Evolutionary conservation across 306 rosid genomes (phyloP).

Genomic region (Canavalia gladiata): DNA sequence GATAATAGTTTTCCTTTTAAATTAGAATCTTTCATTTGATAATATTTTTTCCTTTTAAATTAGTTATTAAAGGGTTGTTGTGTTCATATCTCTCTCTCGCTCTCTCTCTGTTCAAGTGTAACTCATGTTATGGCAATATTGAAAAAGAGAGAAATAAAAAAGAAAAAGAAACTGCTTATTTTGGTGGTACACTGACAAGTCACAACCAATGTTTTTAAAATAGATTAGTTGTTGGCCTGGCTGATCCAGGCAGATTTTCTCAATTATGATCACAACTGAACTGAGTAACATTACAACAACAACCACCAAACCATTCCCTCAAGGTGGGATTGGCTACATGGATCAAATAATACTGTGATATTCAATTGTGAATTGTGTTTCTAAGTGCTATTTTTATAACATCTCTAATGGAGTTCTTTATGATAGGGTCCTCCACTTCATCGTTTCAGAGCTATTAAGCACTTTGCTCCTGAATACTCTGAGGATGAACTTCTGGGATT

Average conservation of each 20-base stretch:
- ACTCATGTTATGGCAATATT: conserved; percentile 19
- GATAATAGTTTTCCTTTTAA: neutral
- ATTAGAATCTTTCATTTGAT: neutral
- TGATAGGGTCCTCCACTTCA: conserved; percentile 73
- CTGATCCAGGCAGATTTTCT: neutral
- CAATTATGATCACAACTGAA: neutral
- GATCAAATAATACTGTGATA: neutral
- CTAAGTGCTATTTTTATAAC: conserved; percentile 20
- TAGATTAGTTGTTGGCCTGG: neutral
- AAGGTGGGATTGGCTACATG: neutral
- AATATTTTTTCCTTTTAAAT: conserved; percentile 1
- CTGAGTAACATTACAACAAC: neutral
- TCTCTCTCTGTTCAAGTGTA: neutral
- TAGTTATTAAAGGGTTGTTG: conserved; percentile 8
- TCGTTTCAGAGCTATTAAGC: conserved; percentile 75
- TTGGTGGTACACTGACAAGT: conserved; percentile 18
- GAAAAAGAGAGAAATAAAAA: conserved; percentile 1
- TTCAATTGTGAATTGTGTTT: neutral
- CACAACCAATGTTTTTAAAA: neutral
- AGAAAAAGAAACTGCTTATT: neutral
- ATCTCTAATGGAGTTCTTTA: conserved; percentile 36
- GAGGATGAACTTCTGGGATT: conserved; percentile 64
- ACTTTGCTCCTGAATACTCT: conserved; percentile 75
- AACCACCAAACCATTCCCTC: neutral
- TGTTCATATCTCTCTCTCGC: neutral